Percentiles rank a stretch among this genome's conserved stretches.
Conservation (phyloP, 169 alveolate genomes). For the Condylostoma magnum region DNA sequence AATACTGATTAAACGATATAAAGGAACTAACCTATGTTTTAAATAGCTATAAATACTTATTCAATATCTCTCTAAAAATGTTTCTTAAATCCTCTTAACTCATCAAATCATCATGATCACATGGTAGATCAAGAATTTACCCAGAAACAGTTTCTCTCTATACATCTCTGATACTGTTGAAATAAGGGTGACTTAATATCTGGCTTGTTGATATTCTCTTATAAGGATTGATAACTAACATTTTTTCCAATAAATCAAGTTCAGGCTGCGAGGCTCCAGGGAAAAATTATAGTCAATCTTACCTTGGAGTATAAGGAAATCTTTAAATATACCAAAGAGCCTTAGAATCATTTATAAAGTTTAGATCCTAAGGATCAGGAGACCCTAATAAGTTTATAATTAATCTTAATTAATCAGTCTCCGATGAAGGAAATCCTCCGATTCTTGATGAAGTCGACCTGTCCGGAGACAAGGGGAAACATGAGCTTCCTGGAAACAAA, state of each 20-base stretch:
- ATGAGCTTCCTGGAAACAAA: constrained; percentile 95
- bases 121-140: too few relatives aligned
- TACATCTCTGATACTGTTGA: too few relatives aligned
- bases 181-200: constrained; percentile 94
- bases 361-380: too few relatives aligned
- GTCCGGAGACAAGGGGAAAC: constrained; percentile 95
- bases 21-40: too few relatives aligned
- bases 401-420: constrained; percentile 93
- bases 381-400: constrained; percentile 96
- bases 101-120: too few relatives aligned
- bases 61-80: too few relatives aligned
- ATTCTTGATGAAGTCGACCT: constrained; percentile 36
- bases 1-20: too few relatives aligned
- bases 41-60: too few relatives aligned
- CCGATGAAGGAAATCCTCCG: constrained; percentile 33
- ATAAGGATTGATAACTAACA: constrained; percentile 93
- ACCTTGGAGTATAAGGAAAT: constrained; percentile 50
- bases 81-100: too few relatives aligned
- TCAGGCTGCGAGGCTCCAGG: constrained; percentile 87
- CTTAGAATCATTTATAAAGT: constrained; percentile 64
- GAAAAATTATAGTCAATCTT: constrained; percentile 56
- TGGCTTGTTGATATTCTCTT: constrained; percentile 94
- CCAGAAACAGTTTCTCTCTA: too few relatives aligned
- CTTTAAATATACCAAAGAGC: constrained; percentile 64
- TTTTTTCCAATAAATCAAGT: constrained; percentile 88